Conservation (phyloP, 768 basidiomycete species). For the Gloeostereum incarnatum region DNA sequence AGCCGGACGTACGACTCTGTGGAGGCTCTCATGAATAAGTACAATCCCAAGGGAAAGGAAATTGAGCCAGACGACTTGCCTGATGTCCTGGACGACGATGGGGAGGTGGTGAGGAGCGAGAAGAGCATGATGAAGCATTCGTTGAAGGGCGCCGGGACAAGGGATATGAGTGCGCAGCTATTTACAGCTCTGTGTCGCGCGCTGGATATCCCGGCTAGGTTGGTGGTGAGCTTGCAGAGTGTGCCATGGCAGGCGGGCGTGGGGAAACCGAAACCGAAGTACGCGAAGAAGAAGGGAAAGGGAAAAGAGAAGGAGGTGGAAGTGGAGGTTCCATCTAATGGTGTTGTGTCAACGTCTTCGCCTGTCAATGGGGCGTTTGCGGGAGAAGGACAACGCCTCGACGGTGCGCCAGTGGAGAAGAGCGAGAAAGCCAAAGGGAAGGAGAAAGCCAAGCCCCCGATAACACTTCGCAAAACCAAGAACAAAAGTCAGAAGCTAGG, state of each 20-base stretch:
- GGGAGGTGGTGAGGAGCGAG: constrained; percentile 61
- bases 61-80: constrained; percentile 16
- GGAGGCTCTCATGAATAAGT: constrained; percentile 20
- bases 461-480: constrained; percentile 50
- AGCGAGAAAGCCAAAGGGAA: constrained; percentile 49
- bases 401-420: constrained; percentile 24
- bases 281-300: constrained; percentile 24
- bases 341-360: not conserved
- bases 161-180: constrained; percentile 83
- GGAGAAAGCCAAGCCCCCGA: constrained; percentile 41
- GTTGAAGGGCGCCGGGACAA: constrained; percentile 66
- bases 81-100: constrained; percentile 31
- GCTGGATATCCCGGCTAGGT: constrained; percentile 75
- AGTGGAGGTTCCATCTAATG: constrained; percentile 19
- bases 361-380: constrained; percentile 13
- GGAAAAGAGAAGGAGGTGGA: constrained; percentile 22
- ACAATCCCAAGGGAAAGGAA: constrained; percentile 13
- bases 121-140: constrained; percentile 95
- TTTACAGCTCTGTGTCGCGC: constrained; percentile 88
- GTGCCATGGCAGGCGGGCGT: constrained; percentile 79
- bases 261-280: constrained; percentile 42
- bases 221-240: constrained; percentile 87
- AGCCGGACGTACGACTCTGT: constrained; percentile 75
- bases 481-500: constrained; percentile 37
- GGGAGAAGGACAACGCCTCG: constrained; percentile 31